phyloP scores from a whole-genome alignment of 345 rosid genomes.

The Lepidium africanum region DNA sequence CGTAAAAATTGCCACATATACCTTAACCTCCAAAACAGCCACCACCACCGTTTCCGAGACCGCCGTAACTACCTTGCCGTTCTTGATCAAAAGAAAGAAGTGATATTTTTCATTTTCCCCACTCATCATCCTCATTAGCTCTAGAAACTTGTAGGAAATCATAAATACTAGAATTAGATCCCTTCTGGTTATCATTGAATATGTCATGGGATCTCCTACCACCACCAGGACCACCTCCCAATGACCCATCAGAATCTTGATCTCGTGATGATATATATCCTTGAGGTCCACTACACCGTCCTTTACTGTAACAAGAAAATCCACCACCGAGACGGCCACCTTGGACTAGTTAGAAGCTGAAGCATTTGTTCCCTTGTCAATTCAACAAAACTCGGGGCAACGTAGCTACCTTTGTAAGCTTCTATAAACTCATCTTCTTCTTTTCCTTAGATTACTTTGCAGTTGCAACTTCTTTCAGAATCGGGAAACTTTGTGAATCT shows the following conservation, averaged over 20 bases:
- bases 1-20: background rate
- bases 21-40: slow-evolving; percentile 29
- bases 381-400: slow-evolving; percentile 30
- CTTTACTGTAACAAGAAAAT: slow-evolving; percentile 50
- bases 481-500: slow-evolving; percentile 69
- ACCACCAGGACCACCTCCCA: slow-evolving; percentile 52
- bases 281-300: slow-evolving; percentile 31
- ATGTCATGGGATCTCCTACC: slow-evolving; percentile 66
- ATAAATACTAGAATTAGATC: slow-evolving; percentile 65
- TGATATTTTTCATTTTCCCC: slow-evolving; percentile 66
- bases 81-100: slow-evolving; percentile 49
- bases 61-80: slow-evolving; percentile 51
- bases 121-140: slow-evolving; percentile 87
- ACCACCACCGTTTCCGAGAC: slow-evolving; percentile 42
- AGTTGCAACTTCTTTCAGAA: slow-evolving; percentile 55
- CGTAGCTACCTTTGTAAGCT: slow-evolving; percentile 36
- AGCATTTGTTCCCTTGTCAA: slow-evolving; percentile 74
- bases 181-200: slow-evolving; percentile 74
- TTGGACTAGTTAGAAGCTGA: slow-evolving; percentile 91
- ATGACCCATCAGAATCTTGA: slow-evolving; percentile 44
- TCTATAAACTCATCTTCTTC: slow-evolving; percentile 73
- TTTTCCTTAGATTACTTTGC: slow-evolving; percentile 72
- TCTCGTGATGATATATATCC: slow-evolving; percentile 34
- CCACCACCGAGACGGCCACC: slow-evolving; percentile 79
- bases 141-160: slow-evolving; percentile 77